These are phyloP conservation scores for Monilinia fructicola DNA, from an alignment of 2,329 filamentous ascomycete species.

Conservation along the genomic window DNA sequence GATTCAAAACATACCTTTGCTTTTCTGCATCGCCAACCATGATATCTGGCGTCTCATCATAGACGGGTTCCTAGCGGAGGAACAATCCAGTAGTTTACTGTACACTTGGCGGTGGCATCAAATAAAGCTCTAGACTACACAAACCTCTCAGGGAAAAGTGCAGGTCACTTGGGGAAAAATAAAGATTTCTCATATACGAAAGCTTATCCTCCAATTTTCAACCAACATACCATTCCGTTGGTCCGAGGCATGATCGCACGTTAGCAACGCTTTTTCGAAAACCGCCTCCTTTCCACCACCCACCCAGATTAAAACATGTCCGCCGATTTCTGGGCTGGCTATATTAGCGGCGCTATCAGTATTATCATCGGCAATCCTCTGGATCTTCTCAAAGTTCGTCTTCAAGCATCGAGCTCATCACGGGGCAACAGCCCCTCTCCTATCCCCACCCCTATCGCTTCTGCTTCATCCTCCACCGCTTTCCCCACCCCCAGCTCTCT, in stretches of 20 bases:
- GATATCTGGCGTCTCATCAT: neutral
- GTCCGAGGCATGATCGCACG: slow-evolving; percentile 10
- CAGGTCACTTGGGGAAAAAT: neutral
- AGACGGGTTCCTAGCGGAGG: too few relatives aligned
- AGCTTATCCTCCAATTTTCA: neutral
- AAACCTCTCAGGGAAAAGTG: neutral
- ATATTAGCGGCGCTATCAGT: slow-evolving; percentile 79
- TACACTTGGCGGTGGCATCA: neutral
- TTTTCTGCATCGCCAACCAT: neutral
- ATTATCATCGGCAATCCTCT: slow-evolving; percentile 89
- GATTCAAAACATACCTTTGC: neutral
- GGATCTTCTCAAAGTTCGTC: slow-evolving; percentile 74
- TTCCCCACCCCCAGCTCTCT: slow-evolving; percentile 45
- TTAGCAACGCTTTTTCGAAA: neutral
- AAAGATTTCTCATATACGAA: neutral
- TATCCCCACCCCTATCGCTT: slow-evolving; percentile 24
- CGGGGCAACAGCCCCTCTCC: slow-evolving; percentile 17
- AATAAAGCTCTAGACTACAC: neutral
- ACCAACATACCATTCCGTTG: neutral
- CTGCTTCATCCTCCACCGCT: slow-evolving; percentile 37
- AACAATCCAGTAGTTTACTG: too few relatives aligned
- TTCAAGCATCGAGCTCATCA: slow-evolving; percentile 61
- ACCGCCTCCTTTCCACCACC: neutral
- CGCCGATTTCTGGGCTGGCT: slow-evolving; percentile 90
- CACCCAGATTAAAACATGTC: slow-evolving; percentile 34